phyloP scores from a whole-genome alignment of 2,329 filamentous ascomycete species.

The Drechslerella coelobrocha region DNA sequence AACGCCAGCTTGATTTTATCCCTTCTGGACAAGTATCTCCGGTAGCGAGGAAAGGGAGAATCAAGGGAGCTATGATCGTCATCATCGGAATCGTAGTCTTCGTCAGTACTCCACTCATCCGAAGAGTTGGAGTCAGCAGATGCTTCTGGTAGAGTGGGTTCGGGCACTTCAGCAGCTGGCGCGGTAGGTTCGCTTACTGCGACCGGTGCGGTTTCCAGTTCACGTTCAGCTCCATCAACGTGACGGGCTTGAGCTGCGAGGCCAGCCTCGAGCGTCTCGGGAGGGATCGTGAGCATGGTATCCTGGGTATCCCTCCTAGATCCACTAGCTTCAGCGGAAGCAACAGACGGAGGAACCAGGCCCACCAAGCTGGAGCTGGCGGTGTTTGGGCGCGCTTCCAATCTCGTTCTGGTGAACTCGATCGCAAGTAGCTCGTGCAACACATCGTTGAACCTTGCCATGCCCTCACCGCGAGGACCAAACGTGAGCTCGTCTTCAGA shows the following conservation, averaged over 20 bases:
- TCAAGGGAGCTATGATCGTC: slow-evolving; percentile 27
- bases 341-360: slow-evolving; percentile 14
- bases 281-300: slow-evolving; percentile 42
- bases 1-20: slow-evolving; percentile 37
- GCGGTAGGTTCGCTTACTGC: too few species aligned
- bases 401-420: slow-evolving; percentile 26
- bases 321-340: slow-evolving; percentile 16
- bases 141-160: too few species aligned
- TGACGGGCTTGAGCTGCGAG: slow-evolving; percentile 29
- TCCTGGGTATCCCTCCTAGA: slow-evolving; percentile 44
- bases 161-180: too few species aligned
- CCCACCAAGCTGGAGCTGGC: slow-evolving; percentile 25
- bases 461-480: slow-evolving; percentile 24
- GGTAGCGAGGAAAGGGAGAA: slow-evolving; percentile 13
- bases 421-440: slow-evolving; percentile 39
- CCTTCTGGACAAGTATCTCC: slow-evolving; percentile 23
- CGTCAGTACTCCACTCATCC: too few species aligned
- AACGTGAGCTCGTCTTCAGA: slow-evolving; percentile 31
- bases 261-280: slow-evolving; percentile 29
- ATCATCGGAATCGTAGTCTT: slow-evolving; percentile 18
- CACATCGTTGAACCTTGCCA: slow-evolving; percentile 44
- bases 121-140: too few species aligned
- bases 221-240: slow-evolving; percentile 10
- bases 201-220: background rate
- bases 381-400: slow-evolving; percentile 33